These are phyloP conservation scores for Melocanna baccifera DNA, from an alignment of 176 grass and related monocot species.

Conservation along the genomic window DNA sequence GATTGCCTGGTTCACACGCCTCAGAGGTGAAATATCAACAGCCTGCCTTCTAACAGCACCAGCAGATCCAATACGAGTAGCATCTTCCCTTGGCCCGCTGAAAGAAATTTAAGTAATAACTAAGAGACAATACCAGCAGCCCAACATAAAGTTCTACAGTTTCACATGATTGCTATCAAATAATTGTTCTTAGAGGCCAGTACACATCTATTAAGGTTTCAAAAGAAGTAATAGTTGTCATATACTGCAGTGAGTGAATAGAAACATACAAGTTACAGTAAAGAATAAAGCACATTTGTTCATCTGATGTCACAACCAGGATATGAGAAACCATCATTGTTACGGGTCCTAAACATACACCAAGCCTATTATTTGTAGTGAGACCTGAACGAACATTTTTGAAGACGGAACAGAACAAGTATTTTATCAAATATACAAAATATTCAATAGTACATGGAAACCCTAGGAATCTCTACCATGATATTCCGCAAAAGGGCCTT, in stretches of 20 bases:
- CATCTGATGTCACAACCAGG: background rate
- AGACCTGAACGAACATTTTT: background rate
- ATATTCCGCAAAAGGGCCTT: background rate
- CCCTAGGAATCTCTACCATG: background rate
- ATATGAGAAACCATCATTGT: background rate
- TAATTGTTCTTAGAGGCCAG: background rate
- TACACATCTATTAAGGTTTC: background rate
- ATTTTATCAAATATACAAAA: background rate
- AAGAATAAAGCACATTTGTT: background rate
- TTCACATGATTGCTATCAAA: background rate
- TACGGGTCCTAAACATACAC: background rate
- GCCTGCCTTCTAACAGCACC: slow-evolving; percentile 66
- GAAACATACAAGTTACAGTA: background rate
- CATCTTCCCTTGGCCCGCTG: slow-evolving; percentile 65
- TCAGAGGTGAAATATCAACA: slow-evolving; percentile 73
- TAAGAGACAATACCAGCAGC: background rate
- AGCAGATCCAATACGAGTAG: slow-evolving; percentile 69
- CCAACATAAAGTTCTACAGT: too few relatives aligned
- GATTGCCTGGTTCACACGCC: slow-evolving; percentile 67
- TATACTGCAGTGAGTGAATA: background rate
- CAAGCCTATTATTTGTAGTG: background rate
- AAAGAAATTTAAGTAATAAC: background rate
- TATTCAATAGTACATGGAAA: background rate
- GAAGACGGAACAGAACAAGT: background rate
- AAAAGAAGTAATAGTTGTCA: background rate